Percentiles rank a stretch among this genome's conserved stretches.
Evolutionary conservation across 495 filamentous ascomycete species (phyloP).

Genomic region (Entonaema liquescens): DNA sequence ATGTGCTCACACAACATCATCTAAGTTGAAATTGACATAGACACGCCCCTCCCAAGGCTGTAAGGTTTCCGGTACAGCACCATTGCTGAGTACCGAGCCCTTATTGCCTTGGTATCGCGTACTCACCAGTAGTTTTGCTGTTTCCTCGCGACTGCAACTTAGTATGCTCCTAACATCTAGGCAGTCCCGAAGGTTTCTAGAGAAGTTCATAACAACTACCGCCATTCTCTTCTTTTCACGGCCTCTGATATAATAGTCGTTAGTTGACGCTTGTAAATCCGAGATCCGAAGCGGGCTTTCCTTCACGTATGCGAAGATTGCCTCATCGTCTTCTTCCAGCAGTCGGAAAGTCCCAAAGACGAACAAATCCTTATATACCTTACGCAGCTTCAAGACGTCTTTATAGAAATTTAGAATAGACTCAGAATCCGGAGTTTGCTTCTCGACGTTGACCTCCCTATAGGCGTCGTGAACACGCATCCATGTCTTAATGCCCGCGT

Average conservation of each 20-base stretch:
- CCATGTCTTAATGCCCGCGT: conserved; percentile 57
- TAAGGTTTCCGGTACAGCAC: neutral
- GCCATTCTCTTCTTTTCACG: conserved; percentile 21
- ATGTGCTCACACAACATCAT: neutral
- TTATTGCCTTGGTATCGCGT: neutral
- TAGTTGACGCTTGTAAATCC: conserved; percentile 1
- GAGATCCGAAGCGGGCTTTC: conserved; percentile 17
- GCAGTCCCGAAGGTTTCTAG: conserved; percentile 8
- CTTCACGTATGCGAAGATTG: conserved; percentile 58
- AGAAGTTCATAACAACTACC: conserved; percentile 49
- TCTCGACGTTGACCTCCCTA: conserved; percentile 58
- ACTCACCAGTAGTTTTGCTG: conserved; percentile 17
- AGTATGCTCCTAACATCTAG: conserved; percentile 38
- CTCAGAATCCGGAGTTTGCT: conserved; percentile 50
- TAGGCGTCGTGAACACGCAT: conserved; percentile 67
- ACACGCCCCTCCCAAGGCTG: conserved; percentile 37
- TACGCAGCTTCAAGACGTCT: conserved; percentile 52
- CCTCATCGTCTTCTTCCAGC: conserved; percentile 48
- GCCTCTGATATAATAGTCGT: neutral
- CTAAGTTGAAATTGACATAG: conserved; percentile 32
- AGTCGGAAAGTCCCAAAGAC: conserved; percentile 57
- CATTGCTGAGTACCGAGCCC: neutral
- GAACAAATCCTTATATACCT: conserved; percentile 53
- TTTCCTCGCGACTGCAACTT: conserved; percentile 7
- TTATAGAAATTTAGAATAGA: conserved; percentile 61